Conservation (phyloP, 2,329 filamentous ascomycete genomes). For the Huntiella savannae region DNA sequence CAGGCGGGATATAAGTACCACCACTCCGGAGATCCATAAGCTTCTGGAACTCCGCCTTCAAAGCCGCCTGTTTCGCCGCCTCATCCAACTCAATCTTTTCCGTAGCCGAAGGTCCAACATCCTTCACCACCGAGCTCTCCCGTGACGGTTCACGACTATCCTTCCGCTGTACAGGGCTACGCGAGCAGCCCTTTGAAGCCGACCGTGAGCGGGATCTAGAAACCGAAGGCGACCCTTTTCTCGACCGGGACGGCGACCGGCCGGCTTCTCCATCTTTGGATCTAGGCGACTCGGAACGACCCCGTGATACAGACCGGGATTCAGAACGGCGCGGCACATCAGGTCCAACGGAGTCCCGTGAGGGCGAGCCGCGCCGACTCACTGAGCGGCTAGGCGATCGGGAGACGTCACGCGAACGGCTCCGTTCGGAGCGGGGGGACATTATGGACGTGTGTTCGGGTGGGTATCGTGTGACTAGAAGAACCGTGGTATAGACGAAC, state of each 20-base stretch:
- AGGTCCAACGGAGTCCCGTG: constrained; percentile 3
- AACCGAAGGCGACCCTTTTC: constrained; percentile 3
- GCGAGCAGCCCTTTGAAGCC: constrained; percentile 13
- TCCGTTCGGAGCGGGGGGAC: constrained; percentile 1
- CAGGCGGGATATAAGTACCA: constrained; percentile 90
- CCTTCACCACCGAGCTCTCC: no score
- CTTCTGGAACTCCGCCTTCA: constrained; percentile 87
- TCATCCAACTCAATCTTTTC: constrained; percentile 33
- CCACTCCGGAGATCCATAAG: constrained; percentile 83
- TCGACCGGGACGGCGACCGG: constrained; percentile 1
- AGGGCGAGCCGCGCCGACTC: neutral
- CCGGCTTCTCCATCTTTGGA: constrained; percentile 17
- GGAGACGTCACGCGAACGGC: neutral
- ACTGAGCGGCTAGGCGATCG: neutral
- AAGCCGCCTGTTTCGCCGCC: constrained; percentile 70
- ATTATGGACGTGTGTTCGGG: neutral
- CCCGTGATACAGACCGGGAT: neutral
- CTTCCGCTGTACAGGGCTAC: neutral
- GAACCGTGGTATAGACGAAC: no score
- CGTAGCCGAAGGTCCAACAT: constrained; percentile 6
- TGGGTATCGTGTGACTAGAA: no score
- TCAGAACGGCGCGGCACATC: constrained; percentile 17
- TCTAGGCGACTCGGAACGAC: neutral
- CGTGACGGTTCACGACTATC: no score
- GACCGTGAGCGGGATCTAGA: constrained; percentile 15